Conservation (phyloP, 1,284 basidiomycete species). For the Coniferiporia weirii region DNA sequence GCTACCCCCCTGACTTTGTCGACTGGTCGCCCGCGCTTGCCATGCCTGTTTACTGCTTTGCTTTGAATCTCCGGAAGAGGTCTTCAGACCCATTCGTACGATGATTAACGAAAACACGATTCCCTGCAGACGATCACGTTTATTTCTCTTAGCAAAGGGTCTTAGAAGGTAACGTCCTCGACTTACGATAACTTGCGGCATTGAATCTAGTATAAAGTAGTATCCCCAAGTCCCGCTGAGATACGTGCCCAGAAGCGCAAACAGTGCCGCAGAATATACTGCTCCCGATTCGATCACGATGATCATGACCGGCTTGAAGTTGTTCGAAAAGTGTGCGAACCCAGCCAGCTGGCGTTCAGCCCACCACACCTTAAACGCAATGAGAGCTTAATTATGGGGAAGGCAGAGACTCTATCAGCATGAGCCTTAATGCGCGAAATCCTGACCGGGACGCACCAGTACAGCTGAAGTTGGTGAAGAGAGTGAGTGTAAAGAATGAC, state of each 20-base stretch:
- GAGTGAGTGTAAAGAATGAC: conserved; percentile 21
- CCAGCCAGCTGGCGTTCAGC: conserved; percentile 8
- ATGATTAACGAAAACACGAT: conserved; percentile 19
- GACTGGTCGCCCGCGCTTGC: background rate
- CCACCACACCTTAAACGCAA: conserved; percentile 14
- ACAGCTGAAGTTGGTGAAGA: conserved; percentile 14
- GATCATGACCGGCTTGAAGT: conserved; percentile 1
- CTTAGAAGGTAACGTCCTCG: background rate
- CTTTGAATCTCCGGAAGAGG: background rate
- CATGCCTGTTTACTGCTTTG: background rate
- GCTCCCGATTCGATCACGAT: conserved; percentile 17
- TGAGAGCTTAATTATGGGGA: conserved; percentile 6
- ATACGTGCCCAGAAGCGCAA: conserved; percentile 12
- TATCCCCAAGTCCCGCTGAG: conserved; percentile 12
- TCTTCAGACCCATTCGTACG: conserved; percentile 6
- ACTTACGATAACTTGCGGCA: conserved; percentile 18
- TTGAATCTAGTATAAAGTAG: conserved; percentile 16
- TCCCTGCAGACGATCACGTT: conserved; percentile 3
- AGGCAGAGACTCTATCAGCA: background rate
- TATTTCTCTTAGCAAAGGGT: too few relatives aligned
- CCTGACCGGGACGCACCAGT: conserved; percentile 20
- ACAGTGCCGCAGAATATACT: conserved; percentile 13
- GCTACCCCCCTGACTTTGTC: background rate
- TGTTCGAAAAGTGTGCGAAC: background rate
- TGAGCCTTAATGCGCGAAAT: background rate